Evolutionary conservation across 345 rosid genomes (phyloP).

Genomic region (Turritis glabra): DNA sequence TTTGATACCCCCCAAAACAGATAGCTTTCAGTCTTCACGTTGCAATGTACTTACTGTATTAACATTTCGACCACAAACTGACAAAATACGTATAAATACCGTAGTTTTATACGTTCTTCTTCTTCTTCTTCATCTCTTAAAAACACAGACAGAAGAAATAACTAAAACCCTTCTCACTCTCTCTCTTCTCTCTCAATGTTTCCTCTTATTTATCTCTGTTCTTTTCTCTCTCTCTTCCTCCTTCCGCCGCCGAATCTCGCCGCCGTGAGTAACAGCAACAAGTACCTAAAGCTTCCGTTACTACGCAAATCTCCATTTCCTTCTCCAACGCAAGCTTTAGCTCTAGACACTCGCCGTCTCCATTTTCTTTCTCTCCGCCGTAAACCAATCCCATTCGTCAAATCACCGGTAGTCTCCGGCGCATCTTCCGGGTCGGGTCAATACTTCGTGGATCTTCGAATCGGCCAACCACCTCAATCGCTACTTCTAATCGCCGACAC

Average conservation of each 20-base stretch:
- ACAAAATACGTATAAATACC: slow-evolving; percentile 18
- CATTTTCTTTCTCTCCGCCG: slow-evolving; percentile 42
- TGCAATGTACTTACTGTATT: slow-evolving; percentile 20
- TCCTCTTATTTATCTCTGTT: not conserved
- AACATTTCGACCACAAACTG: slow-evolving; percentile 27
- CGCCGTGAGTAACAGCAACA: slow-evolving; percentile 22
- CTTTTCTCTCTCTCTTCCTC: slow-evolving; percentile 16
- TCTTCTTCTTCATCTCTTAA: slow-evolving; percentile 22
- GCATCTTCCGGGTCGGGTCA: slow-evolving; percentile 82
- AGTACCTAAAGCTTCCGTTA: slow-evolving; percentile 68
- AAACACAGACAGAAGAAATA: not conserved
- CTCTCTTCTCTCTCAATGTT: slow-evolving; percentile 1
- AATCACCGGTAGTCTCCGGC: slow-evolving; percentile 69
- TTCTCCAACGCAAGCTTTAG: slow-evolving; percentile 47
- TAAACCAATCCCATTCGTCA: slow-evolving; percentile 34
- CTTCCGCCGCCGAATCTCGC: slow-evolving; percentile 33
- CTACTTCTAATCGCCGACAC: slow-evolving; percentile 77
- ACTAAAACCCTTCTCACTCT: slow-evolving; percentile 8
- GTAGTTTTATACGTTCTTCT: slow-evolving; percentile 28
- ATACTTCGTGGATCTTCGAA: slow-evolving; percentile 69
- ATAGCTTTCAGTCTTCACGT: slow-evolving; percentile 37
- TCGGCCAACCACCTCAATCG: slow-evolving; percentile 81
- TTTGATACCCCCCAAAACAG: slow-evolving; percentile 25
- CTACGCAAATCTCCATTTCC: slow-evolving; percentile 50
- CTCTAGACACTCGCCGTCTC: slow-evolving; percentile 51